phyloP scores from a whole-genome alignment of 2,329 filamentous ascomycete genomes.

The Fusarium decemcellulare region DNA sequence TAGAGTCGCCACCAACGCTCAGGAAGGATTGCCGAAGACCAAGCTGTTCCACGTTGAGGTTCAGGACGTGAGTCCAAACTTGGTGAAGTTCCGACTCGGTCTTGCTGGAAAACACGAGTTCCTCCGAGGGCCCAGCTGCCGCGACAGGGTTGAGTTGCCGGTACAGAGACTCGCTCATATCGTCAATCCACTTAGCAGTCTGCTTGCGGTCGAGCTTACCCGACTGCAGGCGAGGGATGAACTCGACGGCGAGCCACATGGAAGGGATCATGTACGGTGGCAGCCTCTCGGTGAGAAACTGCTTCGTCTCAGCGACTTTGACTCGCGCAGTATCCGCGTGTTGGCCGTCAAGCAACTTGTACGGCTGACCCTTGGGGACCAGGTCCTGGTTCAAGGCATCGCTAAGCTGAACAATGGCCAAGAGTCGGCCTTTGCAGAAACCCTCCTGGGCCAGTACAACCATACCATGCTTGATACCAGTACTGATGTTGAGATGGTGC shows the following conservation, averaged over 20 bases:
- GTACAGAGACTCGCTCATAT: slow-evolving; percentile 26
- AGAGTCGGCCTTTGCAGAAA: slow-evolving; percentile 29
- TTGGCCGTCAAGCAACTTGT: slow-evolving; percentile 21
- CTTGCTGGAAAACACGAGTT: slow-evolving; percentile 6
- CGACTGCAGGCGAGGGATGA: slow-evolving; percentile 35
- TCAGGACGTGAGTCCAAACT: slow-evolving; percentile 36
- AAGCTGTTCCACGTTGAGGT: slow-evolving; percentile 40
- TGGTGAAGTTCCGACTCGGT: slow-evolving; percentile 25
- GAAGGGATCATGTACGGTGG: slow-evolving; percentile 43
- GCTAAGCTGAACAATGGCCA: slow-evolving; percentile 28
- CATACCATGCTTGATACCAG: slow-evolving; percentile 41
- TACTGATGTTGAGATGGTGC: slow-evolving; percentile 41
- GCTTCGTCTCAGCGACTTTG: slow-evolving; percentile 26
- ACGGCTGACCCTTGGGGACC: slow-evolving; percentile 13
- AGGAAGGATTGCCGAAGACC: slow-evolving; percentile 50
- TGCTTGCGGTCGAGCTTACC: slow-evolving; percentile 40
- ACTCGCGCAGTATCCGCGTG: slow-evolving; percentile 4
- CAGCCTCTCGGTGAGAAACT: slow-evolving; percentile 30
- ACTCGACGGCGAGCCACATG: slow-evolving; percentile 38
- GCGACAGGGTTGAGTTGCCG: slow-evolving; percentile 30
- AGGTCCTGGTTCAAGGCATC: slow-evolving; percentile 23
- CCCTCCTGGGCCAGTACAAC: slow-evolving; percentile 33
- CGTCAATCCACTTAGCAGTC: slow-evolving; percentile 32
- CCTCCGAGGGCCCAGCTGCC: background rate
- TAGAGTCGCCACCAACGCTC: slow-evolving; percentile 58